Evolutionary conservation across 441 rosid species (phyloP), one percentile per base, ranked within the genome.

Genomic region (Monsonia emarginata): DNA sequence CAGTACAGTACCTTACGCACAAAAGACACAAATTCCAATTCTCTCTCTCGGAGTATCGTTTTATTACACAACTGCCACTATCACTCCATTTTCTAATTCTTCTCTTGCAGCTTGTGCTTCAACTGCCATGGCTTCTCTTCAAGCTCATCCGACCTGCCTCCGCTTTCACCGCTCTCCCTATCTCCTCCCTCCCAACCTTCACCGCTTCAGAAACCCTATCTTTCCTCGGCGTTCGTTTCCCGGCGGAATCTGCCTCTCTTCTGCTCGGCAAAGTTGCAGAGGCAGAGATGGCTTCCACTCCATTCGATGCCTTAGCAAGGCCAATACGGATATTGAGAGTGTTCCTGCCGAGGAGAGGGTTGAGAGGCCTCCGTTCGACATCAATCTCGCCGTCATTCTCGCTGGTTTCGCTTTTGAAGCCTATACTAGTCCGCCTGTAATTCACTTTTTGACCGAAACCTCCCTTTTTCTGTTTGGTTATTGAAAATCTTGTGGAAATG

Each of bases 341-440:
- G 64, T 69, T 66, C 24, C 73, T 16, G 63, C 27, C 54, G 73
- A 31, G 46, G 77, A 81, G 34, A n/a, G n/a, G 74, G 72, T 28
- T 34, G 81, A 82, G 50, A 79, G 88, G 65, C 90, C 90, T 70
- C 76, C 91, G 27, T 90, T 93, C 62, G 93, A 93, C 73, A 85
- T 90, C 74, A 93, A 90, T 79, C 90, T 90, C 44, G 97, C 96
- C 10, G 96, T 93, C 38, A 79, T 93, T 67, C 95, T 93, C 21
- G 97, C 97, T 44, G 97, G 98, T 66, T 93, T 93, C 66, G 90
- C 97, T 22, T 93, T 90, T 73, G 98, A 90, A 78, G 83, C 96
- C 1, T 88, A 90, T 67, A 82, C 87, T 11, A 83, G 69, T 13
- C 89, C 95, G 26, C 85, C 93, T 24, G 97, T 90, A 77, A 76